Evolutionary conservation across 2,329 filamentous ascomycete genomes (phyloP).

Genomic region (Fusarium poae): DNA sequence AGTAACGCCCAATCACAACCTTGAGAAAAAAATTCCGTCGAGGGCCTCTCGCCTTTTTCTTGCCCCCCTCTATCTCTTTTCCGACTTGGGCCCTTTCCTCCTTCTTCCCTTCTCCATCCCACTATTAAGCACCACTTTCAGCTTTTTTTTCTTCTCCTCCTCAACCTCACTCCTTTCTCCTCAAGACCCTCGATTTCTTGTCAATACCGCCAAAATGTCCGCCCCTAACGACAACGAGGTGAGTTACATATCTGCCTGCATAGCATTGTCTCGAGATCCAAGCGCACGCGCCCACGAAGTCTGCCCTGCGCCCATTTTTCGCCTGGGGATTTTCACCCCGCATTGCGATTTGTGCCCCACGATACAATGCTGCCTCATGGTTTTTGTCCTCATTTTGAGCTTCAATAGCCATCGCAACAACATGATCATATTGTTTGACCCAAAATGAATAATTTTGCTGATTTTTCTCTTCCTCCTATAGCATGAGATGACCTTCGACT

Average conservation of each 20-base stretch:
- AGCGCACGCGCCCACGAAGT: slow-evolving; percentile 44
- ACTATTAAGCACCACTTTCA: slow-evolving; percentile 47
- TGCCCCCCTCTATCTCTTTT: slow-evolving; percentile 50
- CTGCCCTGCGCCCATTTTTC: slow-evolving; percentile 50
- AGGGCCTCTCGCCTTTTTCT: slow-evolving; percentile 53
- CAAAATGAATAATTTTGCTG: slow-evolving; percentile 38
- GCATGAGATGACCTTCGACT: slow-evolving; percentile 85
- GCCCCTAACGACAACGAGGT: slow-evolving; percentile 60
- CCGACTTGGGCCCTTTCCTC: slow-evolving; percentile 48
- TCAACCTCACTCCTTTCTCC: slow-evolving; percentile 49
- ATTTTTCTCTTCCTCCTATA: slow-evolving; percentile 52
- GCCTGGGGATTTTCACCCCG: slow-evolving; percentile 61
- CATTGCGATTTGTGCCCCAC: slow-evolving; percentile 59
- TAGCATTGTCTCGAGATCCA: slow-evolving; percentile 17
- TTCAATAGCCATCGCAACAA: slow-evolving; percentile 26
- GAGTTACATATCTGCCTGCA: slow-evolving; percentile 52
- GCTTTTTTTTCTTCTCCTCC: slow-evolving; percentile 47
- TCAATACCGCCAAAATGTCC: slow-evolving; percentile 68
- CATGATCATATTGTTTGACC: slow-evolving; percentile 13
- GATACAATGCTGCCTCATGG: slow-evolving; percentile 44
- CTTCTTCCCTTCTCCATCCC: slow-evolving; percentile 51
- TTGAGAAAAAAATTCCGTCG: slow-evolving; percentile 56
- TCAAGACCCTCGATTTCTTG: slow-evolving; percentile 53
- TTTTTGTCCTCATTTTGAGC: slow-evolving; percentile 25
- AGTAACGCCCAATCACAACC: slow-evolving; percentile 55